Conservation (phyloP, 2,329 filamentous ascomycete species). For the Fusarium sp. region DNA sequence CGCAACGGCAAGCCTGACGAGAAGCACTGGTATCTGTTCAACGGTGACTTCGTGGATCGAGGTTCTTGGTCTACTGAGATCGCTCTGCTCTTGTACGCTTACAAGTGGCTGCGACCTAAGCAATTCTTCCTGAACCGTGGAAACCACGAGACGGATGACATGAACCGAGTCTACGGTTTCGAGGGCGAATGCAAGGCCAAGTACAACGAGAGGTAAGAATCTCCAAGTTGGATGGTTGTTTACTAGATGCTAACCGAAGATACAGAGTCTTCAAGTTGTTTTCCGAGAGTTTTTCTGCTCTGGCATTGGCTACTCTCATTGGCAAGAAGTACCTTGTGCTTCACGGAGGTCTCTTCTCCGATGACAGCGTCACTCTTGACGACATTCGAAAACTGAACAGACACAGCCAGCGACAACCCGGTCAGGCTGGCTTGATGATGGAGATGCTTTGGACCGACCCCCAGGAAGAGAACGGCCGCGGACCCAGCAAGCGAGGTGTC, state of each 20-base stretch:
- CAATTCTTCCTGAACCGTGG: slow-evolving; percentile 96
- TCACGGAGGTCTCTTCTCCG: slow-evolving; percentile 95
- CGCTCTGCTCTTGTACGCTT: slow-evolving; percentile 91
- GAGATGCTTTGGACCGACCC: slow-evolving; percentile 99
- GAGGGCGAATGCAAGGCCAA: slow-evolving; percentile 99
- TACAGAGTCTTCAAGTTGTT: slow-evolving; percentile 91
- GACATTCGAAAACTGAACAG: slow-evolving; percentile 95
- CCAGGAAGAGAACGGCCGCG: slow-evolving; percentile 86
- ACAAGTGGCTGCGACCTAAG: slow-evolving; percentile 93
- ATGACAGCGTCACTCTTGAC: slow-evolving; percentile 91
- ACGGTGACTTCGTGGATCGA: slow-evolving; percentile 97
- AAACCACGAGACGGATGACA: slow-evolving; percentile 99
- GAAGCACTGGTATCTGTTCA: slow-evolving; percentile 95
- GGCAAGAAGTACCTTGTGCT: slow-evolving; percentile 92
- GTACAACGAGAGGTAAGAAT: slow-evolving; percentile 83
- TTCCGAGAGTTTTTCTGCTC: slow-evolving; percentile 96
- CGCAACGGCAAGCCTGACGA: slow-evolving; percentile 88
- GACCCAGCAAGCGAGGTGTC: slow-evolving; percentile 96
- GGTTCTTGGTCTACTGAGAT: slow-evolving; percentile 99
- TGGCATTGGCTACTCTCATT: slow-evolving; percentile 92
- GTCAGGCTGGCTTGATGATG: slow-evolving; percentile 98
- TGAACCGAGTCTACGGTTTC: slow-evolving; percentile 99
- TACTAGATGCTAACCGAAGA: slow-evolving; percentile 13
- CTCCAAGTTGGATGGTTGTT: neutral
- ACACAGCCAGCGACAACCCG: slow-evolving; percentile 92